A percentile compares a stretch with the other conserved stretches of the same genome.
phyloP scores from a whole-genome alignment of 176 grass and related monocot genomes.

The Tillandsia fasciculata region DNA sequence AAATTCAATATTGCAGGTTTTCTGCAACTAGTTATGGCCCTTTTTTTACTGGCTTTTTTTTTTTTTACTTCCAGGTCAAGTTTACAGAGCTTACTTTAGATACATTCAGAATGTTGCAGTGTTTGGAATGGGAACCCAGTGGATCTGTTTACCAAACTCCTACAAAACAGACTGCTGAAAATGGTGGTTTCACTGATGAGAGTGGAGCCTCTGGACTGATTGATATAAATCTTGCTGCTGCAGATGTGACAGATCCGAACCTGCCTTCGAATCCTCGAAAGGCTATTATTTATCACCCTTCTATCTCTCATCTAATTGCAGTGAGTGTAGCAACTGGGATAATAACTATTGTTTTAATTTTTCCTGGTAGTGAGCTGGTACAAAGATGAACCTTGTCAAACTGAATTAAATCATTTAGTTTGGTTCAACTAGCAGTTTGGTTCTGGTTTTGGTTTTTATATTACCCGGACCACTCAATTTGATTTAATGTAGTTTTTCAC shows the following conservation, averaged over 20 bases:
- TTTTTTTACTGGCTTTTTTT: background rate
- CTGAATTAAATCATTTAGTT: too few species aligned
- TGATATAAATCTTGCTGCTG: slow-evolving; percentile 76
- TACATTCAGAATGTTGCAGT: slow-evolving; percentile 89
- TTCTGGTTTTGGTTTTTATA: too few species aligned
- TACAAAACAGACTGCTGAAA: slow-evolving; percentile 78
- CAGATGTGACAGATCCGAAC: slow-evolving; percentile 81
- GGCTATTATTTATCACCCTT: slow-evolving; percentile 81
- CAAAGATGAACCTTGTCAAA: too few species aligned
- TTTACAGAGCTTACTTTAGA: slow-evolving; percentile 91
- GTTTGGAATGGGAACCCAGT: slow-evolving; percentile 89
- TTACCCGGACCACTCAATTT: too few species aligned
- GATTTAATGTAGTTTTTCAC: too few species aligned
- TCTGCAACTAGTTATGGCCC: background rate
- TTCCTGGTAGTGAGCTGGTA: too few species aligned
- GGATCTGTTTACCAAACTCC: slow-evolving; percentile 59
- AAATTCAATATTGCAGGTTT: slow-evolving; percentile 5
- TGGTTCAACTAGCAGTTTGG: too few species aligned
- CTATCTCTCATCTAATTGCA: slow-evolving; percentile 73
- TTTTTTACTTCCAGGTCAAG: slow-evolving; percentile 53
- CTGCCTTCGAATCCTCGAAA: slow-evolving; percentile 91
- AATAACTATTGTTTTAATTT: too few species aligned
- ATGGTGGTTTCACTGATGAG: slow-evolving; percentile 78
- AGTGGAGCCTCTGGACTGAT: slow-evolving; percentile 83
- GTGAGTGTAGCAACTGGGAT: slow-evolving; percentile 30